Base-by-base conservation (phyloP, 768 basidiomycete species). In the Amanita thiersii region DNA sequence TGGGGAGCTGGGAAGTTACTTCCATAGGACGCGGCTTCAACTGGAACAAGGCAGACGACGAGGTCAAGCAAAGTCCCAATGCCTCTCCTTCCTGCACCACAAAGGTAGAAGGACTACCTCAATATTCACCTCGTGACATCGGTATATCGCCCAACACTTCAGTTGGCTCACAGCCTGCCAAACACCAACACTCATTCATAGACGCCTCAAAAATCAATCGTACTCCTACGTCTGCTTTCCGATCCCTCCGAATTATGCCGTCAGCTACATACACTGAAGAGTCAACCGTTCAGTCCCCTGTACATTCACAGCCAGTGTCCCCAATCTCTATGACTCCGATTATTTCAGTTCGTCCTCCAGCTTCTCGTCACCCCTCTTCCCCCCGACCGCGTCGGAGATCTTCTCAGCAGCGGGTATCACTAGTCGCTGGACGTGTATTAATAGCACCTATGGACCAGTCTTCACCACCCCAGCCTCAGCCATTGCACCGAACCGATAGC, bases 1-100 rank as follows among this genome's bases (percentile, higher is more conserved):
- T 82, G 40, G 76, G 79, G 23, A 87, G 85, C 60, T 90, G 85
- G 84, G 82, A 81, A 5, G 86, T 90, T 47, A 89, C 87, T 14
- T 86, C 77, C 26, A 81, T 89, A 35, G 87, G 87, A 8, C 76
- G 83, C 35, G 87, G 87, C 12, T 88, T 86, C 55, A 69, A 85
- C 58, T 88, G 86, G 83, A 70, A 69, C 42, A 61, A 69, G 44
- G 62, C 60, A 37, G 57, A 62, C 31, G 66, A 67, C 25, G 56
- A 57, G 18, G 44, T 31, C 46, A 53, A 19, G 39, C 34, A 35
- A 45, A 46, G 32, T 44, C 46, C 25, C 32, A 48, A 40, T 42
- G 42, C 35, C 12, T 45, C 50, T 6, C 39, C 48, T 40, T 53
- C 35, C 36, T 21, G 17, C 20, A 26, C 15, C 15, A 43, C 48